Evolutionary conservation across 768 basidiomycete species (phyloP), one percentile per base, ranked within the genome.

Genomic region (Termitomyces sp.): DNA sequence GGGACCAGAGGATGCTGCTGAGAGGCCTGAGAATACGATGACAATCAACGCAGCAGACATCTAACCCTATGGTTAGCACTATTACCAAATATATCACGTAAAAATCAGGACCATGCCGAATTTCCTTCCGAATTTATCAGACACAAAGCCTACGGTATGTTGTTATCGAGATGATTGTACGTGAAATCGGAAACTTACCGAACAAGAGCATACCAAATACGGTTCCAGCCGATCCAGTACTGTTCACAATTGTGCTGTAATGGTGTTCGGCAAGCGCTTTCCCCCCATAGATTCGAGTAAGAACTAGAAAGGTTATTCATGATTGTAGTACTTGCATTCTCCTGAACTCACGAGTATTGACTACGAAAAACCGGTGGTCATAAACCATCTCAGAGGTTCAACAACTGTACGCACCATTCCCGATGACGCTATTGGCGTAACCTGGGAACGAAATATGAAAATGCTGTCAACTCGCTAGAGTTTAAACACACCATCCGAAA

Each of bases 111-210:
- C 85, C 91, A 94, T 94, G 62, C 91, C 91, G 60, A 85, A 86
- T 65, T 93, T 94, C 47, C 86, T 79, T 8, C 93, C 91, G 58
- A 93, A 63, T 68, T 89, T 90, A 69, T 94, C 93, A 12, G 88
- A 88, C 57, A 93, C 74, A 66, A 82, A 90, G 14, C 79, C 79
- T 77, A 23, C 14, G 46, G 39, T 17, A 27, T 9, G 27, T 7
- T 1, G 10, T 28, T 14, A n/a, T 16, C 3, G n/a, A 45, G 23
- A 23, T 10, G 21, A 21, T 4, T 19, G 14, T 34, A 19, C 21
- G 21, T 17, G 16, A 17, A 48, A 21, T 46, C 23, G 11, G 21
- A 6, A 3, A 42, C 66, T 34, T 56, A 69, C 89, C 89, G 63
- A 93, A 92, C 46, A 68, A 60, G 28, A 93, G 70, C 89, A 91